Evolutionary conservation across 352 stramenopile species (phyloP).

Genomic region (Globisporangium polare): DNA sequence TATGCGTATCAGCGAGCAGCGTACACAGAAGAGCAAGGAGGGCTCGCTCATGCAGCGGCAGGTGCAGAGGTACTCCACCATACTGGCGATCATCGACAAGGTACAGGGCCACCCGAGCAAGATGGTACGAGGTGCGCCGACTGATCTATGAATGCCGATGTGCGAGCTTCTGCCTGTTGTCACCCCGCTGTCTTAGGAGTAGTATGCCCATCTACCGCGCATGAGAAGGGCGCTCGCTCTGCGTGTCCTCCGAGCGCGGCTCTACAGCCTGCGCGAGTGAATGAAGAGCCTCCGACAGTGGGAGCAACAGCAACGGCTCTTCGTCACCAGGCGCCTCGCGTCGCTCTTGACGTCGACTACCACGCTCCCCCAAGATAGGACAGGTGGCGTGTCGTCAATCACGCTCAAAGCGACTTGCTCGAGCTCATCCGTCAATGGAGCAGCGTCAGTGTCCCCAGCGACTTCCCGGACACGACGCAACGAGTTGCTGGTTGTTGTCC

Average conservation of each 20-base stretch:
- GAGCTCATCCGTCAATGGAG: constrained; percentile 20
- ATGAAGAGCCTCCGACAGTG: constrained; percentile 27
- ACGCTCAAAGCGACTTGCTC: constrained; percentile 10
- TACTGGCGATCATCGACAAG: constrained; percentile 86
- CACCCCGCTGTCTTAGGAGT: too few species aligned
- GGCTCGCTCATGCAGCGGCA: constrained; percentile 22
- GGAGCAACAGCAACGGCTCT: constrained; percentile 1
- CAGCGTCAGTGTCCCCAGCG: not conserved
- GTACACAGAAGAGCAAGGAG: constrained; percentile 67
- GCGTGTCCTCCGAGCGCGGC: constrained; percentile 77
- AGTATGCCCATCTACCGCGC: too few species aligned
- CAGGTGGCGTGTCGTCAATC: not conserved
- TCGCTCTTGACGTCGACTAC: constrained; percentile 33
- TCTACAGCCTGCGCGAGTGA: constrained; percentile 89
- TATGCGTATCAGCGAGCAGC: constrained; percentile 70
- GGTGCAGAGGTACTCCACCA: constrained; percentile 64
- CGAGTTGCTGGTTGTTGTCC: too few species aligned
- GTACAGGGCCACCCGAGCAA: too few species aligned
- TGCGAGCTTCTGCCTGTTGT: too few species aligned
- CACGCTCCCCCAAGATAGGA: constrained; percentile 37
- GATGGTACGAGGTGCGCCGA: too few species aligned
- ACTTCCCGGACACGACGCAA: not conserved
- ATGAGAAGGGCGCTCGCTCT: constrained; percentile 19
- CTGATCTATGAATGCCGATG: too few species aligned
- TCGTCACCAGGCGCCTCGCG: constrained; percentile 7